A percentile compares a stretch with the other conserved stretches of the same genome.
Conservation (phyloP, 257 asterid genomes). For the Fraxinus americana region DNA sequence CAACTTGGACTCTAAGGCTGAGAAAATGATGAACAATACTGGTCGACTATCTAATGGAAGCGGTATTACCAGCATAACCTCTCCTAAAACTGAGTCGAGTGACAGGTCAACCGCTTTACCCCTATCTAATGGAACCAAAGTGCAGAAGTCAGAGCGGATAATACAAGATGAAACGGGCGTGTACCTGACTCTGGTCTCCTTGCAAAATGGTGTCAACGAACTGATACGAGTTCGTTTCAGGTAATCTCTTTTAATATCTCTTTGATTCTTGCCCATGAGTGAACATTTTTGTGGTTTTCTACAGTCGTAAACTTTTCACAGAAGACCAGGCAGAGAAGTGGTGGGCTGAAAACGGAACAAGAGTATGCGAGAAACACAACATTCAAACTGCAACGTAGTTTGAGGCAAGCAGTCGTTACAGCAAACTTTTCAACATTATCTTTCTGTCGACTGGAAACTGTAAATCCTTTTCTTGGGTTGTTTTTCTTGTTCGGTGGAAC, state of each 20-base stretch:
- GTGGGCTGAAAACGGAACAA: constrained; percentile 79
- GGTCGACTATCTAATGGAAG: constrained; percentile 47
- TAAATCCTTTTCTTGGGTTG: constrained; percentile 25
- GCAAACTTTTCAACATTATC: constrained; percentile 16
- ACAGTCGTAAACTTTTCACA: constrained; percentile 77
- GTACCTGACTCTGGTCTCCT: constrained; percentile 60
- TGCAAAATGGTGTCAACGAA: constrained; percentile 68
- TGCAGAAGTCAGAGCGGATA: constrained; percentile 53
- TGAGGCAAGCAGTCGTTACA: constrained; percentile 10
- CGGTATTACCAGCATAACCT: constrained; percentile 33
- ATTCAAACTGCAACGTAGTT: constrained; percentile 37
- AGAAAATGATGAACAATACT: constrained; percentile 26
- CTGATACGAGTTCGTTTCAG: constrained; percentile 91
- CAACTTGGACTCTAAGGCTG: constrained; percentile 32
- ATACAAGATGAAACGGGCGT: constrained; percentile 85
- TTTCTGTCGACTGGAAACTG: constrained; percentile 25
- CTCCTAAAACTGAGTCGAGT: constrained; percentile 45
- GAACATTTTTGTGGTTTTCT: constrained; percentile 8
- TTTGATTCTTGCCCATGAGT: background rate
- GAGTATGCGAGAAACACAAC: constrained; percentile 62
- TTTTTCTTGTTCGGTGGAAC: constrained; percentile 5
- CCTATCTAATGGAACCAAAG: constrained; percentile 43
- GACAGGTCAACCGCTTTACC: constrained; percentile 39
- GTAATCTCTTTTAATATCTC: constrained; percentile 34
- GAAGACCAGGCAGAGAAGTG: constrained; percentile 86